A percentile compares a stretch with the other conserved stretches of the same genome.
phyloP scores from a whole-genome alignment of 2,329 filamentous ascomycete species.

The Venturia effusa region DNA sequence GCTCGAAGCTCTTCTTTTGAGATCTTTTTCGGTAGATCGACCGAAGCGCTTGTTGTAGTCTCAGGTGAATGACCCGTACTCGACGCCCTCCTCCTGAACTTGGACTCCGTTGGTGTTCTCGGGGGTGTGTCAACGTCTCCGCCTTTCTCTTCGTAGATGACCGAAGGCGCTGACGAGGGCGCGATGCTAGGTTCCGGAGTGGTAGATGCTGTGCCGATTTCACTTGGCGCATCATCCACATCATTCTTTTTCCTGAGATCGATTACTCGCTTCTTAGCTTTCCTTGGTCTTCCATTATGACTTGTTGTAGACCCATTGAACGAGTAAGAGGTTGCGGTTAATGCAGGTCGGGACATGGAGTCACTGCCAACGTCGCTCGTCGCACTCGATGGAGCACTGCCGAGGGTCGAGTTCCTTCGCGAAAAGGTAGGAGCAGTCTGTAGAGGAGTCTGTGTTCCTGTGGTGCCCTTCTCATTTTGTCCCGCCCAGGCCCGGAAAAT shows the following conservation, averaged over 20 bases:
- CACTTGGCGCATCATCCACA: constrained; percentile 23
- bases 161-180: constrained; percentile 9
- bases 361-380: constrained; percentile 17
- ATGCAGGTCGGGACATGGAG: constrained; percentile 59
- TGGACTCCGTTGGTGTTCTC: not conserved
- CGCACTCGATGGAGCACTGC: constrained; percentile 16
- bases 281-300: constrained; percentile 42
- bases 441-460: constrained; percentile 28
- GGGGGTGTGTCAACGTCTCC: constrained; percentile 8
- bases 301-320: constrained; percentile 52
- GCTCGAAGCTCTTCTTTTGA: not conserved
- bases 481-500: constrained; percentile 90
- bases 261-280: constrained; percentile 75
- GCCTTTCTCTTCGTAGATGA: constrained; percentile 5
- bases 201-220: constrained; percentile 1
- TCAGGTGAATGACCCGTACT: not conserved
- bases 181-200: constrained; percentile 11
- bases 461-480: constrained; percentile 52
- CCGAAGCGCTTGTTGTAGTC: constrained; percentile 2
- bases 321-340: constrained; percentile 40
- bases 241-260: constrained; percentile 56
- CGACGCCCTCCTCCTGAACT: constrained; percentile 3
- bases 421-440: constrained; percentile 29
- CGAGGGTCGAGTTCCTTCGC: constrained; percentile 33
- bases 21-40: not conserved